Percentiles rank a stretch among this genome's conserved stretches.
Conservation (phyloP, 1,139 yeast genomes). For the Meyerozyma elateridarum region DNA sequence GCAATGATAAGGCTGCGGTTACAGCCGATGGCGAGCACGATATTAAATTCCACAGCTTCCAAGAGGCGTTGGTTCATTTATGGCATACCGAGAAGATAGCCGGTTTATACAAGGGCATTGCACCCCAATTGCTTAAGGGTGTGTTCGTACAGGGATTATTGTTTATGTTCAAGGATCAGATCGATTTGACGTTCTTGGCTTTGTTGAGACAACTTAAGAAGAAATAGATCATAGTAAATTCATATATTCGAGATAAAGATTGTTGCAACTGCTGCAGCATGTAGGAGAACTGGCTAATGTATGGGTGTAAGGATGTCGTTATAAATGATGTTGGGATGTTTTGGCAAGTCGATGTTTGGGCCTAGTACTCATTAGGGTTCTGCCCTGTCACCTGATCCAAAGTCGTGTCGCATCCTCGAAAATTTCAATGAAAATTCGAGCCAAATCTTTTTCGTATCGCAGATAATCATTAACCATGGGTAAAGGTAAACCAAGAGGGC, state of each 20-base stretch:
- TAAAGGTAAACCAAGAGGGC: constrained; percentile 96
- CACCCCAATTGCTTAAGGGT: constrained; percentile 79
- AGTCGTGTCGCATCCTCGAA: constrained; percentile 4
- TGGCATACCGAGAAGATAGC: constrained; percentile 7
- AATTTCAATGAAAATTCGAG: constrained; percentile 3
- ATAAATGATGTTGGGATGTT: no score
- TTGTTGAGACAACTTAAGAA: constrained; percentile 32
- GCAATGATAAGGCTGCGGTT: constrained; percentile 12
- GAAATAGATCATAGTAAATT: constrained; percentile 3
- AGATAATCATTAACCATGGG: constrained; percentile 52
- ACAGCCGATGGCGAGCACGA: constrained; percentile 11
- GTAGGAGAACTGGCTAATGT: neutral
- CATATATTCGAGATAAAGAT: no score
- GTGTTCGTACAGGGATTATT: constrained; percentile 81
- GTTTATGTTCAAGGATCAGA: constrained; percentile 77
- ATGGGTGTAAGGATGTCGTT: no score
- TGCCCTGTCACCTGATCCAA: neutral
- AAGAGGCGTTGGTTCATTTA: constrained; percentile 13
- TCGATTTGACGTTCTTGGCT: constrained; percentile 41
- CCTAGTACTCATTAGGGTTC: no score
- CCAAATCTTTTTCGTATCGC: constrained; percentile 5
- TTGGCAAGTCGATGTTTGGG: no score
- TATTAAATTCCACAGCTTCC: constrained; percentile 11
- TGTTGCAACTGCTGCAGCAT: no score
- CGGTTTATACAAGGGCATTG: constrained; percentile 66